Conservation (phyloP, 176 grass and related monocot species). For the Phoenix dactylifera region DNA sequence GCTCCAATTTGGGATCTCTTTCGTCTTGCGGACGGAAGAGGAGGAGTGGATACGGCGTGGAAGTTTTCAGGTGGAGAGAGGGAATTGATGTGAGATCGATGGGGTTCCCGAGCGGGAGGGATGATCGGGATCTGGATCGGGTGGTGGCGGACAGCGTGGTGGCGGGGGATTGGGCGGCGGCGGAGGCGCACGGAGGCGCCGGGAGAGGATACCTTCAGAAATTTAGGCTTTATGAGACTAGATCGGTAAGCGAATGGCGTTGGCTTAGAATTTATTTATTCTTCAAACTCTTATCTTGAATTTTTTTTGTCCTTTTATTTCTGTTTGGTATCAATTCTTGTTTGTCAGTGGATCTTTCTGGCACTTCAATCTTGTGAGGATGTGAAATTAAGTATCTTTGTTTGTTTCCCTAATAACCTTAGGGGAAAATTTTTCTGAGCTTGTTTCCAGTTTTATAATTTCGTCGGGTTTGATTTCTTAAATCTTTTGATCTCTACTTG, state of each 20-base stretch:
- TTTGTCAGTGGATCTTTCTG: no score
- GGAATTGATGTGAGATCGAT: background rate
- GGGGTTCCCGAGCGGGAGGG: background rate
- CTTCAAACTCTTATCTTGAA: no score
- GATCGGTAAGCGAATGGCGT: slow-evolving; percentile 51
- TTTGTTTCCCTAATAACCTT: no score
- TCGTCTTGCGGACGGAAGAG: background rate
- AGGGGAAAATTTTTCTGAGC: no score
- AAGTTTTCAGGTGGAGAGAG: background rate
- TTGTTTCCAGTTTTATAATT: no score
- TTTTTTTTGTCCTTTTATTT: no score
- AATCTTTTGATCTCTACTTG: no score
- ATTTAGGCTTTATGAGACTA: slow-evolving; percentile 90
- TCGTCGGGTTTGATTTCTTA: no score
- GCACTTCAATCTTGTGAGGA: no score
- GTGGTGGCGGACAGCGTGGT: slow-evolving; percentile 10
- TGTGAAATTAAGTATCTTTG: no score
- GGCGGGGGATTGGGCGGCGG: slow-evolving; percentile 15
- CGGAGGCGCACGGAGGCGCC: background rate
- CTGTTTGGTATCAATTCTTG: no score
- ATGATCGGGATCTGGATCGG: background rate
- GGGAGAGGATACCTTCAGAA: slow-evolving; percentile 64
- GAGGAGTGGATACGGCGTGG: background rate
- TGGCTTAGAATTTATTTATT: no score
- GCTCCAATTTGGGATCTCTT: background rate